Evolutionary conservation across 2,329 filamentous ascomycete genomes (phyloP).

Genomic region (Colletotrichum sp.): DNA sequence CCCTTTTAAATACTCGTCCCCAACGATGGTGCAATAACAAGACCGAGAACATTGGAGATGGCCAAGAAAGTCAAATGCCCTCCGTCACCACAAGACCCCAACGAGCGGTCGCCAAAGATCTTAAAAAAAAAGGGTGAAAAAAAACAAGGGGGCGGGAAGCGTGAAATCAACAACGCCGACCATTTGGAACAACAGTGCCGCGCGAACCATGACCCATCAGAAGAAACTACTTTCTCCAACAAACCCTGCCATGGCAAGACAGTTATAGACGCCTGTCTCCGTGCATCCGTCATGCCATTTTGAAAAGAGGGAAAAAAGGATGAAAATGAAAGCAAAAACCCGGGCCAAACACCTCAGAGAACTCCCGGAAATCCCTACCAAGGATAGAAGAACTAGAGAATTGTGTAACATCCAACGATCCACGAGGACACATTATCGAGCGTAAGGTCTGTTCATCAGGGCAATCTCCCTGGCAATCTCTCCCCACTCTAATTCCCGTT

Average conservation of each 20-base stretch:
- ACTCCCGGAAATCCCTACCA: background rate
- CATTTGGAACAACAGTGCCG: background rate
- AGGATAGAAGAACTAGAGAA: background rate
- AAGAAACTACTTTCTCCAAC: background rate
- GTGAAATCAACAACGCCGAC: background rate
- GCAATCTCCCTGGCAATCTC: conserved; percentile 90
- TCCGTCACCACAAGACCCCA: background rate
- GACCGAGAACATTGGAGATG: background rate
- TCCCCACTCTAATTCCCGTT: conserved; percentile 88
- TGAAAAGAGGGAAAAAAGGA: background rate
- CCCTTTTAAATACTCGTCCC: background rate
- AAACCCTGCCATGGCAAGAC: background rate
- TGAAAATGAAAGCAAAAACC: background rate
- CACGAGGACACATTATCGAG: conserved; percentile 52
- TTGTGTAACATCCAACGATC: background rate
- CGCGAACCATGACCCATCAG: background rate
- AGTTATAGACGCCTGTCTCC: background rate
- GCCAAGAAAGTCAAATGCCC: background rate
- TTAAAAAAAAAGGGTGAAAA: background rate
- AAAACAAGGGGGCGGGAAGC: background rate
- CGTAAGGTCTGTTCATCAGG: conserved; percentile 94
- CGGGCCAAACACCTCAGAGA: background rate
- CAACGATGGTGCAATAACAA: background rate
- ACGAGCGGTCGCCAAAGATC: background rate
- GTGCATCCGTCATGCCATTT: background rate